A percentile compares a stretch with the other conserved stretches of the same genome.
These are phyloP conservation scores for Rhynchosporium secalis DNA, from an alignment of 2,329 filamentous ascomycete genomes.

Conservation along the genomic window DNA sequence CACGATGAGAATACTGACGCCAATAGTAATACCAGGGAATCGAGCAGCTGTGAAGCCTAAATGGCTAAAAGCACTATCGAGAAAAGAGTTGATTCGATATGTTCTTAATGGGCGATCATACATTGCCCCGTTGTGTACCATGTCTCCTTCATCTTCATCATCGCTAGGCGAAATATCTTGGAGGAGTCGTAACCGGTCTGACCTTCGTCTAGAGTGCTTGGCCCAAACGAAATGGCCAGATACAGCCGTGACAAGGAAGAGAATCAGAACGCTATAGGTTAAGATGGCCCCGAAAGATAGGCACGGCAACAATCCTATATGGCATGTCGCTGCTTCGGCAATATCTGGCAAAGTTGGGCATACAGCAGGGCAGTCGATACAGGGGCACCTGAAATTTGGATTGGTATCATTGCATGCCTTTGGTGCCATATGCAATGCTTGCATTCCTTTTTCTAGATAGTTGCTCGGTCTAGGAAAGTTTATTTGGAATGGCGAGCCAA, in stretches of 20 bases:
- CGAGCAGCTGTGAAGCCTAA: constrained; percentile 79
- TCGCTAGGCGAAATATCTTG: constrained; percentile 84
- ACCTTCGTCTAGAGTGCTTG: constrained; percentile 71
- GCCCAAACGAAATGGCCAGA: constrained; percentile 75
- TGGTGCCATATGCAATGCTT: constrained; percentile 66
- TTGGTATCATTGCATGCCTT: constrained; percentile 91
- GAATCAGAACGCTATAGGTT: constrained; percentile 74
- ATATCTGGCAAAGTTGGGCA: constrained; percentile 82
- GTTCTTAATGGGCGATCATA: constrained; percentile 75
- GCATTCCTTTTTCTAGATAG: constrained; percentile 68
- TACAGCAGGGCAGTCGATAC: constrained; percentile 84
- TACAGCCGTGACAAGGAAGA: constrained; percentile 64
- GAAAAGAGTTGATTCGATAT: constrained; percentile 81
- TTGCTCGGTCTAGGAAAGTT: constrained; percentile 71
- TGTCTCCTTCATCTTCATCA: constrained; percentile 89
- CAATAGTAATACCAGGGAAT: constrained; percentile 83
- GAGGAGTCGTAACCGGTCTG: constrained; percentile 80
- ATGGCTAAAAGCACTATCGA: constrained; percentile 76
- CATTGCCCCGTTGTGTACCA: constrained; percentile 74
- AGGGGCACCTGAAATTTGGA: constrained; percentile 83
- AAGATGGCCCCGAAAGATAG: constrained; percentile 91
- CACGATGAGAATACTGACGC: constrained; percentile 71
- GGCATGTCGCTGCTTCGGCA: constrained; percentile 68
- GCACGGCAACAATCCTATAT: constrained; percentile 86
- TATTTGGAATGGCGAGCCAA: constrained; percentile 96